These are phyloP conservation scores for Patellifolia procumbens DNA, from an alignment of 179 eudicot species.

Conservation along the genomic window DNA sequence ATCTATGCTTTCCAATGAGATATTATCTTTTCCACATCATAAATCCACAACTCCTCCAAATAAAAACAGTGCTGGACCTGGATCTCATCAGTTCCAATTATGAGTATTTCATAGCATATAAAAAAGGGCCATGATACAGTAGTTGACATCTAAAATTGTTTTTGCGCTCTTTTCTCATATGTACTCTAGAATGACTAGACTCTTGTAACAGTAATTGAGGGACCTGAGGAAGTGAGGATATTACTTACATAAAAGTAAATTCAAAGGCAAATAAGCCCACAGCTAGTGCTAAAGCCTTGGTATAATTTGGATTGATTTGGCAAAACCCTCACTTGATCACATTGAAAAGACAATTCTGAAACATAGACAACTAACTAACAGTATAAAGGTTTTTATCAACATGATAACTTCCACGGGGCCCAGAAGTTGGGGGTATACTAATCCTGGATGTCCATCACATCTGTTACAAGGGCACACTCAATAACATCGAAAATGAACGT, in stretches of 20 bases:
- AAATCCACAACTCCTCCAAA: background rate
- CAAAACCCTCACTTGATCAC: background rate
- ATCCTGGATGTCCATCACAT: background rate
- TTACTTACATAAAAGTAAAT: background rate
- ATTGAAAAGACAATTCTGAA: background rate
- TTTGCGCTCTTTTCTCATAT: background rate
- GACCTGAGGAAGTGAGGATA: background rate
- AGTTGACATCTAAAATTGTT: background rate
- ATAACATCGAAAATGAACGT: background rate
- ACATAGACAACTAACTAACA: background rate
- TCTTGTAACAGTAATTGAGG: background rate
- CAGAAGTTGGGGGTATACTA: background rate
- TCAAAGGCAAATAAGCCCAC: background rate
- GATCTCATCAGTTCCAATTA: background rate
- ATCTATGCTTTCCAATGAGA: too few species aligned
- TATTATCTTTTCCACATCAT: background rate
- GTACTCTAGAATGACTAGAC: background rate
- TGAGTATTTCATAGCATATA: background rate
- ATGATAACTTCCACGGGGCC: background rate
- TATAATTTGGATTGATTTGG: slow-evolving; percentile 3
- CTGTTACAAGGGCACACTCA: background rate
- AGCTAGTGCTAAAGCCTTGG: background rate
- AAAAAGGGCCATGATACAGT: background rate
- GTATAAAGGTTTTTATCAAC: background rate
- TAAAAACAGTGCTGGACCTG: background rate